Evolutionary conservation across 78 protist genomes (phyloP).

Genomic region (Pelomyxa schiedti): DNA sequence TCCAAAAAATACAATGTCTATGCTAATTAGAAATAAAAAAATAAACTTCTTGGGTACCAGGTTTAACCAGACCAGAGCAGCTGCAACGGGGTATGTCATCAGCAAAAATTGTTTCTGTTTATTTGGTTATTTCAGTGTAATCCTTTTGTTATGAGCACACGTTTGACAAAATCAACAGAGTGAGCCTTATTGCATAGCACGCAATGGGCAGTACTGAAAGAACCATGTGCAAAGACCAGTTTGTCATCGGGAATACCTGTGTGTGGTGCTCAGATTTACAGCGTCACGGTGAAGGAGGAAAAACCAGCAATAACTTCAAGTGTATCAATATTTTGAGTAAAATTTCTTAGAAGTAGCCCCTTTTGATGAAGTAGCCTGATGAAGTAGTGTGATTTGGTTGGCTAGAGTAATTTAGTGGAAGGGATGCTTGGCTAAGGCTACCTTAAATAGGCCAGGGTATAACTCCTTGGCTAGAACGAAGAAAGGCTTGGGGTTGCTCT

Average conservation of each 20-base stretch:
- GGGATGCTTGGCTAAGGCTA: background rate
- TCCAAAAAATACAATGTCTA: constrained; percentile 70
- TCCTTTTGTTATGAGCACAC: too few relatives aligned
- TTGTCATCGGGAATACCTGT: constrained; percentile 45
- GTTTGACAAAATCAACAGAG: too few relatives aligned
- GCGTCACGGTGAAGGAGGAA: too few relatives aligned
- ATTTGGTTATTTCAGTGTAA: too few relatives aligned
- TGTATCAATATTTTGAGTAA: background rate
- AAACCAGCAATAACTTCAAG: background rate
- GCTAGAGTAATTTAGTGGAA: background rate
- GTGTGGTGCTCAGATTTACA: too few relatives aligned
- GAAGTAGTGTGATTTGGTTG: background rate
- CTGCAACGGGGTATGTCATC: constrained; percentile 34
- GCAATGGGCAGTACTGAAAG: constrained; percentile 35
- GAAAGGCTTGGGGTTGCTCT: constrained; percentile 66
- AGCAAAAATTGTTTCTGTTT: constrained; percentile 12
- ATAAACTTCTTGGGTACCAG: constrained; percentile 1
- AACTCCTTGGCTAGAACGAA: constrained; percentile 64
- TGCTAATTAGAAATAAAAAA: background rate
- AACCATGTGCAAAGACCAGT: constrained; percentile 76
- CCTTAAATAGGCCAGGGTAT: constrained; percentile 42
- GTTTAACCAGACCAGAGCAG: constrained; percentile 55
- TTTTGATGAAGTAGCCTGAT: background rate
- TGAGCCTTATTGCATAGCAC: constrained; percentile 3
- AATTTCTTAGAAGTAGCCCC: background rate